These are phyloP conservation scores for Pythium periplocum DNA, from an alignment of 352 stramenopile species.

Conservation along the genomic window DNA sequence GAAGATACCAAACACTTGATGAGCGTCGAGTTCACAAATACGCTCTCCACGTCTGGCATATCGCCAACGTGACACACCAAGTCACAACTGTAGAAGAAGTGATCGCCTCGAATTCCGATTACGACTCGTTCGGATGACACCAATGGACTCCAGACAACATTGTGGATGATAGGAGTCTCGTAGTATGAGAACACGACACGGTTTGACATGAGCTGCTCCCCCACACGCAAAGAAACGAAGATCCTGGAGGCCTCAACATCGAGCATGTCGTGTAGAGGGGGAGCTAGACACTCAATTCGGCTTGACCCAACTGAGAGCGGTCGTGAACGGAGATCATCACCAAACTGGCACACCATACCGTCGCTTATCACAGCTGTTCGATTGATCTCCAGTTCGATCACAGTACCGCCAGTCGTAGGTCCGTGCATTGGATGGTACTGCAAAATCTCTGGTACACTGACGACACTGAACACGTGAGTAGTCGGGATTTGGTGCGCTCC, in stretches of 20 bases:
- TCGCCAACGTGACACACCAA: conserved; percentile 6
- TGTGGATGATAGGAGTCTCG: not conserved
- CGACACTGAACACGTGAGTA: not conserved
- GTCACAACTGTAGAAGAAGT: conserved; percentile 10
- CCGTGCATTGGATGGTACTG: not conserved
- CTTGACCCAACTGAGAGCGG: too few species aligned
- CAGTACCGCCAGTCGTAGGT: not conserved
- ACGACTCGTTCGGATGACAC: not conserved
- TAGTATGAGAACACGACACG: conserved; percentile 2
- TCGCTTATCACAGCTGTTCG: too few species aligned
- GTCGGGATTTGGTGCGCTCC: not conserved
- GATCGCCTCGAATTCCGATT: not conserved
- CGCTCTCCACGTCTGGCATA: not conserved
- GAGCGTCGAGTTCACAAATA: conserved; percentile 5
- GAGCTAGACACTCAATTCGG: too few species aligned
- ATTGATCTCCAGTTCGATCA: not conserved
- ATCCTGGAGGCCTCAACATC: not conserved
- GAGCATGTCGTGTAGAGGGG: too few species aligned
- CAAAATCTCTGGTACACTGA: not conserved
- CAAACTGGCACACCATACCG: too few species aligned
- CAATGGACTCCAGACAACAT: not conserved
- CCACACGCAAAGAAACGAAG: conserved; percentile 1
- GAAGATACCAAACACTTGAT: conserved; percentile 3
- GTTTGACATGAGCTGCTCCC: conserved; percentile 3
- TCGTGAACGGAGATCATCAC: too few species aligned